Evolutionary conservation across 208 protist species (phyloP), one percentile per base, ranked within the genome.

Genomic region (Trypanosoma caninum): DNA sequence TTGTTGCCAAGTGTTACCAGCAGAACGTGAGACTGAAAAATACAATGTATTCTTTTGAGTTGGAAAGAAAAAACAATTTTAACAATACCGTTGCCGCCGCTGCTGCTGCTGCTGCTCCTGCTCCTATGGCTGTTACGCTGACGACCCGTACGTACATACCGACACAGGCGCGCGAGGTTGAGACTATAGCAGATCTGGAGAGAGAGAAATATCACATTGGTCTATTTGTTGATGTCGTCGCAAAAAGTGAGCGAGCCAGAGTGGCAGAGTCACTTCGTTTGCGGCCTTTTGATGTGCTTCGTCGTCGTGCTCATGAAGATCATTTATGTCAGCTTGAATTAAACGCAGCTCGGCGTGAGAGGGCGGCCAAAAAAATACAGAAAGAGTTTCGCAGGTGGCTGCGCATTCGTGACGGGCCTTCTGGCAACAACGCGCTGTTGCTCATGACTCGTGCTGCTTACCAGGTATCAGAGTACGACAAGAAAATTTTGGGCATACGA

Each of bases 321-420:
- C 45, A 73, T 1, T 62, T 57, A 16, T 56, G 66, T 5, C 30
- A 71, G 28, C 35, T 78, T 14, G 78, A 87, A 50, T 47, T 74
- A 23, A 51, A 76, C 4, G 46, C 52, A 2, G 57, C 72, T 37
- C 55, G 73, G 1, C 76, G 72, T 1, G 59, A 68, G 22, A 67
- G 75, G 8, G 83, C 83, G 0, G 87, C 87, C 0, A 28, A 55
- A 18, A 74, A 71, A 4, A 93, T 93, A 46, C 87, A 93, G 59
- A 70, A 73, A 0, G 69, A 70, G 6, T 93, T 78, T 52, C 75
- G 87, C 11, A 13, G 0, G 10, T 93, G 87, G 83, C 53, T 23
- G 5, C 67, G 64, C 11, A 77, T 84, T 69, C 68, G 48, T 28
- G 37, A 78, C 37, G 70, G 79, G 34, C 16, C 33, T 2, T 55